phyloP scores from a whole-genome alignment of 805 yeast species.

The Torulaspora indica region DNA sequence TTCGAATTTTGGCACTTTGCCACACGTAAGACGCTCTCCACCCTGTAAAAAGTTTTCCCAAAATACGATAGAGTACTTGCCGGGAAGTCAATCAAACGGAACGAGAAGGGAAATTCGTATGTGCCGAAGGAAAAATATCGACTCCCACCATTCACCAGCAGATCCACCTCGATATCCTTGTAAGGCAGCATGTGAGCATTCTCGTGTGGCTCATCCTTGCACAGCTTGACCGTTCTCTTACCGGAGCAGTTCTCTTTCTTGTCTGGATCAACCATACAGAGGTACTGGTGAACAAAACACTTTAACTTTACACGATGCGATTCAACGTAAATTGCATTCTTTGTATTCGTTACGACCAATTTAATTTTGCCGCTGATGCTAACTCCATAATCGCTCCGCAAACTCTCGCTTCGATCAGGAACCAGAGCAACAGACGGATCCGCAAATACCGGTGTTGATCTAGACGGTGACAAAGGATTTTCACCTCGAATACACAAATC shows the following conservation, averaged over 20 bases:
- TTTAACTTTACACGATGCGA: slow-evolving; percentile 17
- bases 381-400: slow-evolving; percentile 8
- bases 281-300: slow-evolving; percentile 21
- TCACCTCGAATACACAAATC: slow-evolving; percentile 14
- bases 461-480: slow-evolving; percentile 4
- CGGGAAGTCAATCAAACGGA: slow-evolving; percentile 15
- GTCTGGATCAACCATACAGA: slow-evolving; percentile 11
- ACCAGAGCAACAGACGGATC: slow-evolving; percentile 10
- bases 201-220: slow-evolving; percentile 7
- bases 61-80: slow-evolving; percentile 11
- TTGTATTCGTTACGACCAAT: slow-evolving; percentile 3
- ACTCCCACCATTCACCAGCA: not conserved
- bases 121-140: slow-evolving; percentile 10
- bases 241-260: slow-evolving; percentile 4
- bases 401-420: slow-evolving; percentile 4
- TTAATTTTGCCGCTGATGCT: slow-evolving; percentile 11
- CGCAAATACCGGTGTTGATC: slow-evolving; percentile 10
- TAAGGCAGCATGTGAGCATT: slow-evolving; percentile 10
- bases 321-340: slow-evolving; percentile 12
- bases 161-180: slow-evolving; percentile 7
- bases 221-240: slow-evolving; percentile 6
- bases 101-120: slow-evolving; percentile 18
- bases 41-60: slow-evolving; percentile 17
- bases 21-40: slow-evolving; percentile 15
- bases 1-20: slow-evolving; percentile 4